These are phyloP conservation scores for Chenopodium berlandieri DNA, from an alignment of 148 eudicot species.

Conservation along the genomic window DNA sequence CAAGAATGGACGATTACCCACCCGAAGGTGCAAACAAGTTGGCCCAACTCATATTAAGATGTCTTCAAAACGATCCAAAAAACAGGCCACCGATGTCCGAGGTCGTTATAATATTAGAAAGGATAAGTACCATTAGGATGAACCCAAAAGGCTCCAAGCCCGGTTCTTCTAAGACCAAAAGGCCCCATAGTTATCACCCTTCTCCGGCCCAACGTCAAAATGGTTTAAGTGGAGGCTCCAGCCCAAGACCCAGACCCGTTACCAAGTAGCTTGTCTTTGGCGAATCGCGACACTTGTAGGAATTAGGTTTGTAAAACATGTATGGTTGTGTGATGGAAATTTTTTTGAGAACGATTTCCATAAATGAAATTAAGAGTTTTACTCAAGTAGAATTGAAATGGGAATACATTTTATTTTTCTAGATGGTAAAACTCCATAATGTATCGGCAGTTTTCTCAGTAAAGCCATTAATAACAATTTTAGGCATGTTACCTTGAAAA, in stretches of 20 bases:
- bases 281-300: too few species aligned
- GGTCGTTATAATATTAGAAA: conserved; percentile 43
- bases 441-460: too few species aligned
- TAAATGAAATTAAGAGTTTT: too few species aligned
- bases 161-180: conserved; percentile 13
- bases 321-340: not conserved
- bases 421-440: too few species aligned
- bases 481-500: too few species aligned
- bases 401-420: too few species aligned
- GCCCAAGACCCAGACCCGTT: conserved; percentile 19
- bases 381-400: too few species aligned
- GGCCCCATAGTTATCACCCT: conserved; percentile 10
- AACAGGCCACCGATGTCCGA: conserved; percentile 59
- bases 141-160: conserved; percentile 33
- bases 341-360: too few species aligned
- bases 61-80: conserved; percentile 55
- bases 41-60: conserved; percentile 50
- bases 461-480: too few species aligned
- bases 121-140: conserved; percentile 38
- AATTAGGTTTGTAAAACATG: not conserved
- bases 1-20: conserved; percentile 52
- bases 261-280: not conserved
- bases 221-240: conserved; percentile 7
- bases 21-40: conserved; percentile 43
- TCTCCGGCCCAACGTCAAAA: conserved; percentile 14